Evolutionary conservation across 2,329 filamentous ascomycete species (phyloP), one percentile per base, ranked within the genome.

Genomic region (Neofusicoccum cordaticola): DNA sequence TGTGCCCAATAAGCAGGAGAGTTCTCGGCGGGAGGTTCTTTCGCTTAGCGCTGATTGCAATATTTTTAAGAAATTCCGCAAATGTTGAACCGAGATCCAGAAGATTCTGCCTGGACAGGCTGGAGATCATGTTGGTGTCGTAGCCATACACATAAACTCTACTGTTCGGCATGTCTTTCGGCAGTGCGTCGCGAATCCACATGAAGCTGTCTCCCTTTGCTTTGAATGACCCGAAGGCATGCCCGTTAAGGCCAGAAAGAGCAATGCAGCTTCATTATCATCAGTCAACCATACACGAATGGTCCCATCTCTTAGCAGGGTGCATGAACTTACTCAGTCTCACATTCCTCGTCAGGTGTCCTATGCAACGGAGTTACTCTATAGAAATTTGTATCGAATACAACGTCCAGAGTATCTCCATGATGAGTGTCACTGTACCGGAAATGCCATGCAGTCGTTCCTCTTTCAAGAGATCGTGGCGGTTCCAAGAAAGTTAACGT

Each of bases 191-290:
- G 2, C 52, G 19, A 12, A 57, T 34, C 22, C 52, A 57, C 52
- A 57, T 57, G 22, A 42, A 57, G 3, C 17, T 17, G 6, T 31
- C 6, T 4, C 37, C 52, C 42, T 57, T 57, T n/a, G 52, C 52
- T 34, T 57, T 44, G 52, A 57, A 57, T 27, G 52, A 57, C 17
- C 52, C 52, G 37, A 57, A 57, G 11, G 52, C 52, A 42, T 57
- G 52, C 0, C 52, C 52, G 22, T 57, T 57, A 7, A 57, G 52
- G 3, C 52, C 52, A 9, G 52, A 42, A 11, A 57, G 35, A 8
- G 37, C 39, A 11, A 57, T 31, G 1, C 42, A 12, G 19, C 52
- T 42, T 6, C 8, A 27, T 39, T 7, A 1, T n/a, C 19, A 34
- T 50, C 13, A 31, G 47, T 11, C 11, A 19, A 6, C 47, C 22